Evolutionary conservation across 371 early-diverging fungal genomes (phyloP), one percentile per base, ranked within the genome.

Genomic region (Chytridium lagenaria): DNA sequence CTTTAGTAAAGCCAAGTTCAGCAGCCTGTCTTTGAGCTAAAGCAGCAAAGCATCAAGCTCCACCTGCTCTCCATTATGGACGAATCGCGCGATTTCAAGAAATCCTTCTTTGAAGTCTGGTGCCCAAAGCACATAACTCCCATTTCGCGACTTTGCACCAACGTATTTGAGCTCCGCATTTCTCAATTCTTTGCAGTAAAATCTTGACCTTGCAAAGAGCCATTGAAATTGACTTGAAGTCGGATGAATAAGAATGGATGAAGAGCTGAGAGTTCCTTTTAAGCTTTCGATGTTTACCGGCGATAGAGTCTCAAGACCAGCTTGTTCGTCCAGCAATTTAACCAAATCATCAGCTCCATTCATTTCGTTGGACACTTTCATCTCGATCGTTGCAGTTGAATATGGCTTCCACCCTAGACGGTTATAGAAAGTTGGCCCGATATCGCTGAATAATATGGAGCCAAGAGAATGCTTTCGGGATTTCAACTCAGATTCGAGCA

Each of bases 361-460:
- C 44, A 44, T 44, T 44, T 7, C 19, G 44, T 12, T 19, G 44
- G 44, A 7, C 44, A 12, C 44, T 19, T 19, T 7, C 7, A 44
- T 44, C 23, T 36, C 34, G 3, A 37, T 23, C 63, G 71, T 59
- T 26, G 23, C 22, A 28, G 33, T 28, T 2, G 59, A 61, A 22
- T 65, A 39, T 2, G 37, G 34, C 26, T 70, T 59, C 71, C 71
- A 70, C 2, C 71, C 71, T 7, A 70, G 23, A 49, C 44, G 33
- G 44, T 22, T n/a, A 40, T 70, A 70, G 38, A 37, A 70, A 2
- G 2, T 16, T 23, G 71, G 61, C 19, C 71, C 71, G 40, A 70
- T 40, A 39, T 70, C 71, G 61, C 61, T 59, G 64, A 51, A 70
- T 7, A 70, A 63, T 10, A 59, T 23, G 37, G 71, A 59, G 5